Evolutionary conservation across 192 early-diverging fungal species (phyloP).

Genomic region (Backusella macrospora): DNA sequence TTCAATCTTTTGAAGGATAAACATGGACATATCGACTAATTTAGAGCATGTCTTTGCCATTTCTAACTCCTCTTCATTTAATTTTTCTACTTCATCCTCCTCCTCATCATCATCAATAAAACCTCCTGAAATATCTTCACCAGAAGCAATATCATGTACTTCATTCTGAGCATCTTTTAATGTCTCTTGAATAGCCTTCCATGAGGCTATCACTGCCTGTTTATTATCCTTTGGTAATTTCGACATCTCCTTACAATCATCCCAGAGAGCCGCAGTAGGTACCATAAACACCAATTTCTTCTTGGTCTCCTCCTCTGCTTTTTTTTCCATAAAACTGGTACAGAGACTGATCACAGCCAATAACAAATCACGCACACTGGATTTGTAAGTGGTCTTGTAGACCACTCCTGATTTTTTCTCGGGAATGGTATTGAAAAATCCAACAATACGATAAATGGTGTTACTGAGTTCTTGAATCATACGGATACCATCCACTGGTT

Average conservation of each 20-base stretch:
- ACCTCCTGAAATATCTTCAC: conserved; percentile 17
- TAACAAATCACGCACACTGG: conserved; percentile 6
- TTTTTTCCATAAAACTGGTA: conserved; percentile 19
- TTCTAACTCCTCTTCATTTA: conserved; percentile 18
- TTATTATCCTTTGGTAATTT: conserved; percentile 24
- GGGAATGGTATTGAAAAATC: conserved; percentile 38
- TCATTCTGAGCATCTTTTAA: conserved; percentile 35
- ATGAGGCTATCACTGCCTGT: conserved; percentile 23
- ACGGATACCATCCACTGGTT: conserved; percentile 20
- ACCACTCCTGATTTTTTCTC: not conserved
- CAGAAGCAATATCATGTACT: conserved; percentile 25
- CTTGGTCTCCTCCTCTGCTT: conserved; percentile 9
- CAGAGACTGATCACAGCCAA: conserved; percentile 25
- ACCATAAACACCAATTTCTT: conserved; percentile 31
- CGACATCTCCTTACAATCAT: conserved; percentile 11
- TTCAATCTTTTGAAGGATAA: conserved; percentile 33
- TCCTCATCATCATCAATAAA: conserved; percentile 26
- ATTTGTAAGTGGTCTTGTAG: conserved; percentile 15
- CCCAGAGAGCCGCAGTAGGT: conserved; percentile 38
- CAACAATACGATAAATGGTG: conserved; percentile 31
- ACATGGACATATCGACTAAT: conserved; percentile 25
- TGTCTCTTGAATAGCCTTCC: conserved; percentile 23
- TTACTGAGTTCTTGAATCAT: conserved; percentile 34
- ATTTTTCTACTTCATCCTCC: conserved; percentile 20
- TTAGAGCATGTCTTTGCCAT: conserved; percentile 20